Percentiles rank a stretch among this genome's conserved stretches.
These are phyloP conservation scores for Ganoderma lucidum DNA, from an alignment of 1,284 basidiomycete species.

Conservation along the genomic window DNA sequence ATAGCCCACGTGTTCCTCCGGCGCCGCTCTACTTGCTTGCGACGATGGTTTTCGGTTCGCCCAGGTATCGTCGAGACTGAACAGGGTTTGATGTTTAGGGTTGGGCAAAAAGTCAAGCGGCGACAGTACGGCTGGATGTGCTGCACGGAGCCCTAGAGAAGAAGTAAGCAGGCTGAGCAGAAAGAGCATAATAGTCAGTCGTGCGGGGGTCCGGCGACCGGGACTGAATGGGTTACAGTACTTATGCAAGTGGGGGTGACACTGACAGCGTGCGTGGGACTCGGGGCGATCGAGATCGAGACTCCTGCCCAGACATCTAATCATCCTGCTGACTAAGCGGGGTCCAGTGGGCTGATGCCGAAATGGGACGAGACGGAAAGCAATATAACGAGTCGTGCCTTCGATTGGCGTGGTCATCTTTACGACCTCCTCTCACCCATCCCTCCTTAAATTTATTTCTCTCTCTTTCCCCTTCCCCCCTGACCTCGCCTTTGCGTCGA, in stretches of 20 bases:
- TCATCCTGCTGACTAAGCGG: conserved; percentile 25
- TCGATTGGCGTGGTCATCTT: conserved; percentile 13
- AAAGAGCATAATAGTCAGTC: background rate
- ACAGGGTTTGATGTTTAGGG: background rate
- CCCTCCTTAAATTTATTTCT: conserved; percentile 23
- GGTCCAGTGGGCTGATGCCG: conserved; percentile 21
- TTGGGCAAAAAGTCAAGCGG: background rate
- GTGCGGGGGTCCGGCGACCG: too few relatives aligned
- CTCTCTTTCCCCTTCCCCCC: conserved; percentile 21
- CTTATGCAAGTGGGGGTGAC: conserved; percentile 1
- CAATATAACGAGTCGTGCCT: conserved; percentile 25
- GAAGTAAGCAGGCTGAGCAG: background rate
- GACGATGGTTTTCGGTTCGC: background rate
- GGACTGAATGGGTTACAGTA: background rate
- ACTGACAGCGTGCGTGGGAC: background rate
- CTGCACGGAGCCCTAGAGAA: background rate
- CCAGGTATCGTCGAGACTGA: background rate
- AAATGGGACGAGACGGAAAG: conserved; percentile 14
- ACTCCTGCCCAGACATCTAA: background rate
- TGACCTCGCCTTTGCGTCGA: conserved; percentile 38
- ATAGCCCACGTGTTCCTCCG: background rate
- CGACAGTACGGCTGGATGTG: background rate
- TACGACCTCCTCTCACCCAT: conserved; percentile 15
- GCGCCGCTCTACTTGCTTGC: too few relatives aligned
- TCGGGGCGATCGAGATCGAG: background rate